phyloP scores from a whole-genome alignment of 257 asterid genomes.

The Solanum raphanifolium region DNA sequence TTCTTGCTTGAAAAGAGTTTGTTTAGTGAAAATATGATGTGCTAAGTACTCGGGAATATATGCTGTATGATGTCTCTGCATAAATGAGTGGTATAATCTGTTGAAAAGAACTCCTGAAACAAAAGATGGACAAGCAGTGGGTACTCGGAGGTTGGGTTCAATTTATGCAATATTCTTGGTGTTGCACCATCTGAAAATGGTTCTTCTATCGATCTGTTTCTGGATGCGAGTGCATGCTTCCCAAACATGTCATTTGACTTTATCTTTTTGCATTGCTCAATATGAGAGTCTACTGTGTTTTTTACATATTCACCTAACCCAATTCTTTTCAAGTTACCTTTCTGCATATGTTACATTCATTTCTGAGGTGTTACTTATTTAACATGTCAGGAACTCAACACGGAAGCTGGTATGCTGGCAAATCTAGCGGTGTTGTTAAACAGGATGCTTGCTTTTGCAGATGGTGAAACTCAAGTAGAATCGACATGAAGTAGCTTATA shows the following conservation, averaged over 20 bases:
- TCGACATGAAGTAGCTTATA: background rate
- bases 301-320: background rate
- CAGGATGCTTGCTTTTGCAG: background rate
- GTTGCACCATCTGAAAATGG: background rate
- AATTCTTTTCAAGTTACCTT: background rate
- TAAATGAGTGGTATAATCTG: background rate
- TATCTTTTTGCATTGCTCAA: background rate
- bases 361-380: background rate
- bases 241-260: background rate
- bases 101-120: background rate
- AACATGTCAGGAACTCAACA: constrained; percentile 47
- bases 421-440: constrained; percentile 47
- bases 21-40: background rate
- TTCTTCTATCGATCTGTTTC: background rate
- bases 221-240: background rate
- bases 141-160: background rate
- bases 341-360: background rate
- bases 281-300: background rate
- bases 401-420: constrained; percentile 90
- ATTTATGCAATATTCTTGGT: background rate
- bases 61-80: background rate
- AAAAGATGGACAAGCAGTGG: background rate
- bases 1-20: background rate
- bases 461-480: background rate
- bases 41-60: background rate